Conservation (phyloP, 2,329 filamentous ascomycete species). For the Graphiopsis chlorocephala region DNA sequence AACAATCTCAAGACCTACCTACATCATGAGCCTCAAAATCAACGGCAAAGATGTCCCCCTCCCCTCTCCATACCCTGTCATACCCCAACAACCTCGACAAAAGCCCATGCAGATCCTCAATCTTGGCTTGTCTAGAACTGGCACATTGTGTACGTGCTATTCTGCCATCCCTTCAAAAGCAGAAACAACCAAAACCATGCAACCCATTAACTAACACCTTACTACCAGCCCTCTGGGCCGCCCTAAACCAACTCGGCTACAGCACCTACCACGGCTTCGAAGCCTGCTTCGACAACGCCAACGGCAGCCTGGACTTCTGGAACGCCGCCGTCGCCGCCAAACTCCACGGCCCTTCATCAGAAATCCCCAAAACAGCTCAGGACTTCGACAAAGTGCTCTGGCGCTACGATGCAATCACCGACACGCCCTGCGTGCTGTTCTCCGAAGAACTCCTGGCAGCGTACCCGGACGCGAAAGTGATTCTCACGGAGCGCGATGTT, state of each 20-base stretch:
- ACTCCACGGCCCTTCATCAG: not conserved
- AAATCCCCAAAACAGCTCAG: not conserved
- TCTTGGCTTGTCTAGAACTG: not conserved
- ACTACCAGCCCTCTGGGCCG: not conserved
- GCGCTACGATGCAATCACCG: slow-evolving; percentile 21
- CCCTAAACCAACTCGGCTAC: slow-evolving; percentile 3
- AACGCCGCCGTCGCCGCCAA: not conserved
- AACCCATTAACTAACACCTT: not conserved
- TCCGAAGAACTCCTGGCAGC: slow-evolving; percentile 20
- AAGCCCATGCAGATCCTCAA: not conserved
- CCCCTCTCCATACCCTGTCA: not conserved
- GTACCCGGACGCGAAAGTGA: slow-evolving; percentile 23
- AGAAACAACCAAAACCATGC: not conserved
- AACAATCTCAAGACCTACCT: not conserved
- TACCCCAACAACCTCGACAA: not conserved
- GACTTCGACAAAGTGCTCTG: slow-evolving; percentile 20
- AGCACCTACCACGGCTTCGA: slow-evolving; percentile 18
- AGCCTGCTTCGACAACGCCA: slow-evolving; percentile 18
- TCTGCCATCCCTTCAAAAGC: not conserved
- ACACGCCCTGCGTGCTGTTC: slow-evolving; percentile 18
- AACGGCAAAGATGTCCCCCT: slow-evolving; percentile 4
- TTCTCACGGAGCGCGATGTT: slow-evolving; percentile 22
- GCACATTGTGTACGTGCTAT: not conserved
- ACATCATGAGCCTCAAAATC: slow-evolving; percentile 1
- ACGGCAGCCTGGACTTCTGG: slow-evolving; percentile 7